A percentile compares a stretch with the other conserved stretches of the same genome.
Conservation (phyloP, 129 eudicot species). For the Saposhnikovia divaricata region DNA sequence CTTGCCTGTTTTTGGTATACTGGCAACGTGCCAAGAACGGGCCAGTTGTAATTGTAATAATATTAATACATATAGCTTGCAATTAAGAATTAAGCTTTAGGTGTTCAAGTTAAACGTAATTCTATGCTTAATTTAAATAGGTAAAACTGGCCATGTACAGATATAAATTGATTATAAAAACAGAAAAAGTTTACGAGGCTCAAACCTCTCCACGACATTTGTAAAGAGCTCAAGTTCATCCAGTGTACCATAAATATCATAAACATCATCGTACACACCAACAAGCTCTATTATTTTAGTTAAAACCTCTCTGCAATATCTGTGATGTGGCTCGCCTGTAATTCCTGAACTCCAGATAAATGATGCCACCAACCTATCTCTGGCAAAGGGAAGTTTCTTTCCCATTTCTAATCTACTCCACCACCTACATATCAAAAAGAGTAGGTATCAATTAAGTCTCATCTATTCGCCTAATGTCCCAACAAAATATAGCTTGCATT, state of each 20-base stretch:
- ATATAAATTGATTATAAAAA: no score
- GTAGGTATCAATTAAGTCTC: background rate
- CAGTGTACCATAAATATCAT: background rate
- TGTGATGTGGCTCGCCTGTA: background rate
- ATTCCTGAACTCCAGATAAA: background rate
- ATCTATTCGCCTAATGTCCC: no score
- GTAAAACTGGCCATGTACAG: no score
- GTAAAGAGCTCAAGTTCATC: constrained; percentile 1
- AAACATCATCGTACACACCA: background rate
- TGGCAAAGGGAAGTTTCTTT: background rate
- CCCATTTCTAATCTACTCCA: background rate
- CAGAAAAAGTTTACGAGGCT: background rate
- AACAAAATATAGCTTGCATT: no score
- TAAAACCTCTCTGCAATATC: background rate
- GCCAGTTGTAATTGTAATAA: no score
- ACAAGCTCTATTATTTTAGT: background rate
- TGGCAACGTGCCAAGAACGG: no score
- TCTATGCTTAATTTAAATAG: no score
- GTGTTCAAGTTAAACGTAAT: no score
- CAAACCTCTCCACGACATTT: background rate
- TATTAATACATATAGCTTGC: no score
- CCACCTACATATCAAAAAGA: background rate
- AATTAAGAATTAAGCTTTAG: no score
- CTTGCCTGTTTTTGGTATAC: background rate
- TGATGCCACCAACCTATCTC: background rate